Conservation (phyloP, 2,329 filamentous ascomycete species). For the Blastomyces gilchristii region DNA sequence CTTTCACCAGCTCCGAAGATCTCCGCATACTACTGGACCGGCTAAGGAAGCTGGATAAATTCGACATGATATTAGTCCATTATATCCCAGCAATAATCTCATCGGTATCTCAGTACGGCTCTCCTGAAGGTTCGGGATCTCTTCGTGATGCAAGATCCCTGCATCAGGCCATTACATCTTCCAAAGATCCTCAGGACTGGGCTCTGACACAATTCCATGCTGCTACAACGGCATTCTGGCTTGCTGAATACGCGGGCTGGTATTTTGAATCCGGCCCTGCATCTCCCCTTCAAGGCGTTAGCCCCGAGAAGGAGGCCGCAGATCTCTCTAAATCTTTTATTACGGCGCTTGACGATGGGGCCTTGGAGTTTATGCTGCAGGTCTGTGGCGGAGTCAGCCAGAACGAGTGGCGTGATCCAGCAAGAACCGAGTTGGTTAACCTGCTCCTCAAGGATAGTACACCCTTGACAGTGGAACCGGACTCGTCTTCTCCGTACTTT, state of each 20-base stretch:
- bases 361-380: slow-evolving; percentile 82
- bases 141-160: slow-evolving; percentile 60
- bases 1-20: slow-evolving; percentile 59
- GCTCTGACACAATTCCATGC: slow-evolving; percentile 65
- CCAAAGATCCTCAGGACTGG: slow-evolving; percentile 60
- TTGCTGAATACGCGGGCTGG: slow-evolving; percentile 85
- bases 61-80: slow-evolving; percentile 67
- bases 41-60: slow-evolving; percentile 62
- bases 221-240: slow-evolving; percentile 72
- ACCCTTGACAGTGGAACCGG: slow-evolving; percentile 54
- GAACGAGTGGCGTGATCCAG: slow-evolving; percentile 78
- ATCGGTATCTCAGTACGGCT: slow-evolving; percentile 68
- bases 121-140: slow-evolving; percentile 58
- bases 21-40: slow-evolving; percentile 61
- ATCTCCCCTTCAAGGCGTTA: slow-evolving; percentile 49
- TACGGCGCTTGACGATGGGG: slow-evolving; percentile 72
- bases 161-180: slow-evolving; percentile 56
- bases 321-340: slow-evolving; percentile 63
- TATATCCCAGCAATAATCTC: slow-evolving; percentile 69
- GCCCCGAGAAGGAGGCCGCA: slow-evolving; percentile 57
- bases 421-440: slow-evolving; percentile 68
- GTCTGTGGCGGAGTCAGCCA: slow-evolving; percentile 71
- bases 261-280: slow-evolving; percentile 64
- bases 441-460: slow-evolving; percentile 75
- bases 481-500: slow-evolving; percentile 62